Evolutionary conservation across 2,329 filamentous ascomycete species (phyloP).

Genomic region (Teratosphaeria zuluensis): DNA sequence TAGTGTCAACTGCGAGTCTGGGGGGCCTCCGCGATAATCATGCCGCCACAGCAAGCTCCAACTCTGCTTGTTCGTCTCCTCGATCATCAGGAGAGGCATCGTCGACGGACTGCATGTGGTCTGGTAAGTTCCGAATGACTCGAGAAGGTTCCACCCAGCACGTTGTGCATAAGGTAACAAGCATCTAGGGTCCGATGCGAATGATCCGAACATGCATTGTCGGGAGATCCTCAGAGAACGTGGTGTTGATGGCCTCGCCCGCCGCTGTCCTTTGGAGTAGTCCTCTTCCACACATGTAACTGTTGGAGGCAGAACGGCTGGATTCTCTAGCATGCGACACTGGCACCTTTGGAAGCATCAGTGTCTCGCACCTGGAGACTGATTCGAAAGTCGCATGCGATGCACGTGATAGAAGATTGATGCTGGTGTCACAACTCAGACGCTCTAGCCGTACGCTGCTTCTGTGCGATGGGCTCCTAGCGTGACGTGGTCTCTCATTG

Average conservation of each 20-base stretch:
- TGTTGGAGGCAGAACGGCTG: no score
- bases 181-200: not conserved
- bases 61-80: not conserved
- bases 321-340: no score
- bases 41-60: not conserved
- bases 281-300: no score
- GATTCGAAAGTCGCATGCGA: no score
- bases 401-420: no score
- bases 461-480: no score
- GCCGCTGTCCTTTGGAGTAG: not conserved
- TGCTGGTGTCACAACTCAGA: no score
- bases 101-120: not conserved
- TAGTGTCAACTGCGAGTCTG: not conserved
- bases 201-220: not conserved
- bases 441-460: no score
- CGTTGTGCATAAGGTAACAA: not conserved
- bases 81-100: not conserved
- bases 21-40: not conserved
- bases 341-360: no score
- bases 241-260: not conserved
- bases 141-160: not conserved
- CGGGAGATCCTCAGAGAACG: not conserved
- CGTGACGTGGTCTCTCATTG: no score
- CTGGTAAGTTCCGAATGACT: not conserved
- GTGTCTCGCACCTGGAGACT: no score